A percentile compares a stretch with the other conserved stretches of the same genome.
Evolutionary conservation across 208 protist species (phyloP).

Genomic region (Endotrypanum monterogeii): DNA sequence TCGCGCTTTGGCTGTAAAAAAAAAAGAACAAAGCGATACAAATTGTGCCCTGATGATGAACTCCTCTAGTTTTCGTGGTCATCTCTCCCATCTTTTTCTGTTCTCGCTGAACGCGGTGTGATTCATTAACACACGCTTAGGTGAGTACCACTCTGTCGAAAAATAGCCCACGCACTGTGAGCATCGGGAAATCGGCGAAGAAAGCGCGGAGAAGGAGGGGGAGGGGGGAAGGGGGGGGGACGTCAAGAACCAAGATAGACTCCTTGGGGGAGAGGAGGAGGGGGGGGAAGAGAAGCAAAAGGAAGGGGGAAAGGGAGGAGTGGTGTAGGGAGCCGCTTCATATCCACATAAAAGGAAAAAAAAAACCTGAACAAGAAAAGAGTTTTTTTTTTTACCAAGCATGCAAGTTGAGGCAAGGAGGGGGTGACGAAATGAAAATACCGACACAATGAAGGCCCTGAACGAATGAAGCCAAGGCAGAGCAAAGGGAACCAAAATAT

Average conservation of each 20-base stretch:
- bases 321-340: conserved; percentile 35
- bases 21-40: background rate
- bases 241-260: background rate
- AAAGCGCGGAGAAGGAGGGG: background rate
- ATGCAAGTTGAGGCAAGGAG: background rate
- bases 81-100: conserved; percentile 8
- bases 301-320: conserved; percentile 8
- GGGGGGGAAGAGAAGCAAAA: conserved; percentile 2
- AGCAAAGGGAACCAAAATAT: background rate
- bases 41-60: background rate
- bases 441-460: background rate
- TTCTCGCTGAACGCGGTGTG: background rate
- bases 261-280: background rate
- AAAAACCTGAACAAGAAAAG: background rate
- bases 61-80: background rate
- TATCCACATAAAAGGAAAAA: conserved; percentile 25
- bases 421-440: background rate
- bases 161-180: no score
- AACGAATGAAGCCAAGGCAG: background rate
- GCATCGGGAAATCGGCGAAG: no score
- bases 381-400: no score
- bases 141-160: no score
- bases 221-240: background rate
- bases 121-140: background rate
- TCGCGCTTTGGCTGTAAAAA: background rate